Evolutionary conservation across 768 basidiomycete genomes (phyloP).

Genomic region (Xerocomellus amylosporus): DNA sequence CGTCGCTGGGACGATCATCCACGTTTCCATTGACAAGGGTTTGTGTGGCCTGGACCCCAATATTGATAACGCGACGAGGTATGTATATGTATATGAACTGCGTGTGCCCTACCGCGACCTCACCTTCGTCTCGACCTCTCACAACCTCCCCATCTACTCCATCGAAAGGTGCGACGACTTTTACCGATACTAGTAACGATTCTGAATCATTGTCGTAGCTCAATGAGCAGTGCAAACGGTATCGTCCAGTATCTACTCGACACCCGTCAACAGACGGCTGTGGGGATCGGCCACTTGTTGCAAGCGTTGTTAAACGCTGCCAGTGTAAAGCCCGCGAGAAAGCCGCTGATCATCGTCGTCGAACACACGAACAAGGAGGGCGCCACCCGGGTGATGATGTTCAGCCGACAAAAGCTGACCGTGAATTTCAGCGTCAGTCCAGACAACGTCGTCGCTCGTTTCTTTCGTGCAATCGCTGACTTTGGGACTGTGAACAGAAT

Average conservation of each 20-base stretch:
- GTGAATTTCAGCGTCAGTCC: neutral
- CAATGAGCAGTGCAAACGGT: conserved; percentile 5
- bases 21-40: too few relatives aligned
- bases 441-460: neutral
- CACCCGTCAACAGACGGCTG: neutral
- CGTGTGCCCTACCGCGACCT: neutral
- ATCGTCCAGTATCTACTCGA: conserved; percentile 5
- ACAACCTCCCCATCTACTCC: neutral
- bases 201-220: neutral
- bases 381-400: conserved; percentile 7
- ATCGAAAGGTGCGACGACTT: too few relatives aligned
- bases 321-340: conserved; percentile 1
- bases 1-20: too few relatives aligned
- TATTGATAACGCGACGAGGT: neutral
- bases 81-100: neutral
- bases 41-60: neutral
- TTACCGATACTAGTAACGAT: too few relatives aligned
- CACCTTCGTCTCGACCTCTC: conserved; percentile 18
- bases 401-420: conserved; percentile 4
- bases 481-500: neutral
- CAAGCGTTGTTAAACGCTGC: conserved; percentile 41
- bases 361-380: conserved; percentile 4
- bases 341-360: neutral
- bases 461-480: neutral
- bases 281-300: conserved; percentile 47